Base-by-base conservation (phyloP, 257 asterid genomes). In the Jaltomata sinuosa region DNA sequence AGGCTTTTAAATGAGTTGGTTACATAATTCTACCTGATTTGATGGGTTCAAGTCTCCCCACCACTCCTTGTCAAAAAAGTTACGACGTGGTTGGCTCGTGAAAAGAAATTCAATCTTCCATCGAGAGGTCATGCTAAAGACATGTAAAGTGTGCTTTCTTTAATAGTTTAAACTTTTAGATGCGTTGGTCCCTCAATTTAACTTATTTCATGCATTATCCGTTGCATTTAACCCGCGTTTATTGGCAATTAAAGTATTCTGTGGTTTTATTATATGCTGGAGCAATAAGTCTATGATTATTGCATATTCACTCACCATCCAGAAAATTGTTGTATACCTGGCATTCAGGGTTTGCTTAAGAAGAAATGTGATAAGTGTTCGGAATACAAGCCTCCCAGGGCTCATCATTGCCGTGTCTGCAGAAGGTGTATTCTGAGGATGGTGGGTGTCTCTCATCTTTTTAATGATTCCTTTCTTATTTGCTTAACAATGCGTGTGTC, bases 321-420 rank as follows among this genome's bases (percentile, higher is more conserved):
- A 22, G 7, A 9, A 50, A 59, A 52, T 27, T 62, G 49, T 29
- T 47, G 77, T 18, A 34, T 67, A 8, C 49, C 29, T 34, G 36
- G 12, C 36, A 86, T 83, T 84, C 88, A 93, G 93, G 92, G 89
- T 62, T 47, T 57, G 34, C 85, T 82, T 69, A 82, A 36, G 81
- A 87, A 85, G 84, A 86, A 12, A 8, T 97, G 99, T 80, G 98
- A 94, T 81, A 95, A 95, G 87, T 95, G 99, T 84, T 91, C 96
- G 25, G 88, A 84, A 21, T 85, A 86, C 89, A 97, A 91, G 87
- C 99, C 98, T 55, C 98, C 99, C 5, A 89, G 98, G 87, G 88
- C 98, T 85, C 99, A 97, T 88, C 99, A 97, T 89, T 97, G 98
- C 81, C 99, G 98, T 77, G 92, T 93, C 80, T 97, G 98, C 88